These are phyloP conservation scores for Lycium ferocissimum DNA, from an alignment of 257 asterid genomes.

Conservation along the genomic window DNA sequence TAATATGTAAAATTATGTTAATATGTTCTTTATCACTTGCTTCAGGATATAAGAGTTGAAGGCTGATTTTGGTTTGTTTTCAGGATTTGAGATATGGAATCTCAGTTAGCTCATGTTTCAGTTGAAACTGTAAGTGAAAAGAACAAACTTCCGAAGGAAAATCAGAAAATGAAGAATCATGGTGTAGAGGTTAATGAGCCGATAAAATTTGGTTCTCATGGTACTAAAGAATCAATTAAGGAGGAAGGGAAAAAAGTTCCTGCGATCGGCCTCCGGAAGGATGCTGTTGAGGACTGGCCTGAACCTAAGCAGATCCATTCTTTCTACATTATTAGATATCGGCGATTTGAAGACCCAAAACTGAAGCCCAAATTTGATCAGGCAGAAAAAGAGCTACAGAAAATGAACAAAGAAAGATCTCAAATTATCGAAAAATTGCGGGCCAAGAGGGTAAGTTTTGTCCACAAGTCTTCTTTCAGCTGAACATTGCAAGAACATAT, in stretches of 20 bases:
- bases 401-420: conserved; percentile 65
- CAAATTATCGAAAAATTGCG: conserved; percentile 70
- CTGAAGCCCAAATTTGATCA: conserved; percentile 68
- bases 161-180: conserved; percentile 29
- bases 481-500: not conserved
- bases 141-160: conserved; percentile 38
- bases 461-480: not conserved
- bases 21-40: not conserved
- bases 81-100: conserved; percentile 53
- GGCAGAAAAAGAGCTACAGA: conserved; percentile 78
- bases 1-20: not conserved
- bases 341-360: conserved; percentile 69
- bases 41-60: conserved; percentile 47
- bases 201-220: conserved; percentile 52
- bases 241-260: conserved; percentile 48
- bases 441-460: conserved; percentile 61
- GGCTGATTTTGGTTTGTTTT: conserved; percentile 31
- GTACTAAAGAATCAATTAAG: conserved; percentile 46
- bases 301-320: conserved; percentile 71
- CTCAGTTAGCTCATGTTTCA: conserved; percentile 45
- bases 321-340: conserved; percentile 61
- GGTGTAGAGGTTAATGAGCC: conserved; percentile 38
- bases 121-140: conserved; percentile 44
- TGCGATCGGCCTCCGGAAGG: conserved; percentile 63
- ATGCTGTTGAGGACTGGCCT: conserved; percentile 94